Percentiles rank a stretch among this genome's conserved stretches.
phyloP scores from a whole-genome alignment of 306 rosid genomes.

The Vigna radiata region DNA sequence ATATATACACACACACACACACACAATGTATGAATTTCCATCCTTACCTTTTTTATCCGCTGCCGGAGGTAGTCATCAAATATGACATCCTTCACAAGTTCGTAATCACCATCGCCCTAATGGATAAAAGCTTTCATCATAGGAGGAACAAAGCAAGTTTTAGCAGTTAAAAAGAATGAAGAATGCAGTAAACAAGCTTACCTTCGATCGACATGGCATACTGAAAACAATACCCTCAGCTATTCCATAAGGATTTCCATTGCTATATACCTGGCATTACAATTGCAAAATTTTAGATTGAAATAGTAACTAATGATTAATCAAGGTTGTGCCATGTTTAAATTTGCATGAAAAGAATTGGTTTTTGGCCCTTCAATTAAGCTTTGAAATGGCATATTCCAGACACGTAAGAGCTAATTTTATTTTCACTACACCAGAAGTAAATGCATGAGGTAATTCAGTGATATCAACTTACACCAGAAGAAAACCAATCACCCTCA shows the following conservation, averaged over 20 bases:
- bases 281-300: slow-evolving; percentile 30
- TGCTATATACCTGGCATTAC: slow-evolving; percentile 73
- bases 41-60: slow-evolving; percentile 70
- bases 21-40: background rate
- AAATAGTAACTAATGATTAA: slow-evolving; percentile 17
- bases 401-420: background rate
- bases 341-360: background rate
- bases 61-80: slow-evolving; percentile 81
- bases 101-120: slow-evolving; percentile 97
- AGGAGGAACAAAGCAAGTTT: background rate
- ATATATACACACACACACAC: no score
- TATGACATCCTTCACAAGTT: slow-evolving; percentile 75
- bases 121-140: slow-evolving; percentile 8
- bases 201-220: slow-evolving; percentile 97
- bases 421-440: slow-evolving; percentile 11
- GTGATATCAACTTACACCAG: slow-evolving; percentile 72
- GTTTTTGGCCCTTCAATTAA: background rate
- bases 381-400: slow-evolving; percentile 8
- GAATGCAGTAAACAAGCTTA: slow-evolving; percentile 45
- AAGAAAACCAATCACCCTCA: slow-evolving; percentile 96
- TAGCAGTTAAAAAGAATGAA: slow-evolving; percentile 20
- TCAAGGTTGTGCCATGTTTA: background rate
- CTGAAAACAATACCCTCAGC: slow-evolving; percentile 92
- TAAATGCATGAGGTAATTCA: slow-evolving; percentile 4
- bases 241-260: slow-evolving; percentile 92